Evolutionary conservation across 2,329 filamentous ascomycete species (phyloP), one percentile per base, ranked within the genome.

Genomic region (Setomelanomma holmii): DNA sequence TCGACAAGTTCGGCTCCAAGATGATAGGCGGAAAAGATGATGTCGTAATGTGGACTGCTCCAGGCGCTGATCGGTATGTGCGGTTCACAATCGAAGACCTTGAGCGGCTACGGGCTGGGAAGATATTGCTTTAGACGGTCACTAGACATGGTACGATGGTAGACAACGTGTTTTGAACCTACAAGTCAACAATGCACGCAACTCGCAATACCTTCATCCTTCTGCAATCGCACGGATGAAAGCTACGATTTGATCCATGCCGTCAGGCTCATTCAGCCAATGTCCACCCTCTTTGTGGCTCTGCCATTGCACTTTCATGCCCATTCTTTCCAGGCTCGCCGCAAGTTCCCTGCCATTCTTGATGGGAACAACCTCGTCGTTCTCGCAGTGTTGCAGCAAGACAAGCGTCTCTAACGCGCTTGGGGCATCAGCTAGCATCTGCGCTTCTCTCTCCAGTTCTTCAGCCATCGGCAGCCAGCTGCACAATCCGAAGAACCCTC

Each of bases 251-350:
- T 81, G 77, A 58, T 83, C 76, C 55, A 81, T 77, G 52, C 80
- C 77, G 34, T 79, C 72, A 0, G 79, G 79, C 14, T 81, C 68
- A 50, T 76, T 79, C 55, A 81, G 80, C 78, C 80, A 82, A 53
- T 82, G 80, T 0, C 79, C 61, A 3, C 60, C 63, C 12, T 63
- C 20, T 7, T 60, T 54, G 61, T 82, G 84, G 0, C 54, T 30
- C 46, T 74, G 74, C 74, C 75, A 77, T 6, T 72, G 46, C 0
- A 76, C 75, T 0, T 69, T 19, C 20, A 75, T 54, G 0, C 74
- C 76, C 43, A 81, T 52, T 1, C 56, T 57, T 1, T 60, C 44
- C 17, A 84, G 57, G 30, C 72, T 68, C 1, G 60, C 60, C 1
- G 64, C 64, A 0, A 78, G 69, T 5, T 12, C 2, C n/a, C 62